A percentile compares a stretch with the other conserved stretches of the same genome.
Conservation (phyloP, 225 moss, liverwort and hornwort species). For the Anthoceros angustus region DNA sequence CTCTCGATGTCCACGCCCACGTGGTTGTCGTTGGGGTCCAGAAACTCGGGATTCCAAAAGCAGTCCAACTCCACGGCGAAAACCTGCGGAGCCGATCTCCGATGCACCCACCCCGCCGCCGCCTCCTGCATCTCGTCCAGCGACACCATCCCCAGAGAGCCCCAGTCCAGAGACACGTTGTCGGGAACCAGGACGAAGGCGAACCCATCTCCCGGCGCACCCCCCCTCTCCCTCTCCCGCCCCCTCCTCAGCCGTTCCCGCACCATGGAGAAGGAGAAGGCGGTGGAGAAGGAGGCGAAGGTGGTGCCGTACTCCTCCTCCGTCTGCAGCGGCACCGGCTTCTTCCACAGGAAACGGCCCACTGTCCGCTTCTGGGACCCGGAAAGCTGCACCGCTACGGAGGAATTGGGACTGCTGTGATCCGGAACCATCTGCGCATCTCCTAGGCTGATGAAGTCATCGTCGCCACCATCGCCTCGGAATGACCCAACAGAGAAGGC, state of each 20-base stretch:
- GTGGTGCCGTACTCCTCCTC: neutral
- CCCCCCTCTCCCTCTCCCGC: neutral
- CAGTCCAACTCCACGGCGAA: slow-evolving; percentile 20
- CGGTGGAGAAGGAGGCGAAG: slow-evolving; percentile 2
- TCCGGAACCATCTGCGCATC: neutral
- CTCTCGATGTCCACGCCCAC: slow-evolving; percentile 14
- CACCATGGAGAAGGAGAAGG: slow-evolving; percentile 4
- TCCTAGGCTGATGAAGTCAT: neutral
- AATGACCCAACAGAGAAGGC: neutral
- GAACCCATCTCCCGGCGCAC: neutral
- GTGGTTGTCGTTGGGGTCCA: slow-evolving; percentile 9
- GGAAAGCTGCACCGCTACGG: neutral
- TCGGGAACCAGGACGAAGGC: neutral
- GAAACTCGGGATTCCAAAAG: slow-evolving; percentile 7
- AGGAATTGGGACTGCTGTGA: too few relatives aligned
- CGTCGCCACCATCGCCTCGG: neutral
- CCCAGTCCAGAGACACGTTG: slow-evolving; percentile 3
- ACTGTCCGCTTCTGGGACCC: neutral
- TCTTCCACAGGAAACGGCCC: neutral
- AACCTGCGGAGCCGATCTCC: neutral
- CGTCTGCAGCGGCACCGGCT: neutral
- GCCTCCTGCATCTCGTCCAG: neutral
- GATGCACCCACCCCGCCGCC: slow-evolving; percentile 1
- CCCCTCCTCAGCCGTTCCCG: neutral
- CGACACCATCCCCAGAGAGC: neutral